These are phyloP conservation scores for Aspergillus avenaceus DNA, from an alignment of 495 filamentous ascomycete genomes.

Conservation along the genomic window DNA sequence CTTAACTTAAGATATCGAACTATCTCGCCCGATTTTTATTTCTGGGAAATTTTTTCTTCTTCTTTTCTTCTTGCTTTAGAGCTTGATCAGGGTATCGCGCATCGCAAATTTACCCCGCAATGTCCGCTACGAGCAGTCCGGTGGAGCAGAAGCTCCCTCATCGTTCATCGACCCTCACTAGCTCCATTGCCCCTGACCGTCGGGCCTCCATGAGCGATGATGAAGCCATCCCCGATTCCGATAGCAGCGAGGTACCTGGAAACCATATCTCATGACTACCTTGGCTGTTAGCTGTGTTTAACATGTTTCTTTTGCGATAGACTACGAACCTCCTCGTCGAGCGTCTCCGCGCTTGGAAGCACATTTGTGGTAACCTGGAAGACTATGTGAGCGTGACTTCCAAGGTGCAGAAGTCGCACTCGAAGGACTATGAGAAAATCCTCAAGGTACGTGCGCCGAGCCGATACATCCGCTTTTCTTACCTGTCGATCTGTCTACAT, in stretches of 20 bases:
- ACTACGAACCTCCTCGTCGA: conserved; percentile 75
- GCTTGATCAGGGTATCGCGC: neutral
- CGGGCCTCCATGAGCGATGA: conserved; percentile 45
- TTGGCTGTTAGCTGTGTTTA: neutral
- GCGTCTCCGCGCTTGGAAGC: conserved; percentile 90
- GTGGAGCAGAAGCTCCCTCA: conserved; percentile 46
- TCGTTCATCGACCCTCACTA: conserved; percentile 51
- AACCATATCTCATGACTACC: neutral
- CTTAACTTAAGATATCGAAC: no score
- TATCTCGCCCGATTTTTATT: no score
- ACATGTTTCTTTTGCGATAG: conserved; percentile 30
- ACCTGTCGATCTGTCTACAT: neutral
- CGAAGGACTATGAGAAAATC: conserved; percentile 94
- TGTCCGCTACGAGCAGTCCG: conserved; percentile 34
- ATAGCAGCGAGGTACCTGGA: conserved; percentile 66
- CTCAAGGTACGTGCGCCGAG: conserved; percentile 61
- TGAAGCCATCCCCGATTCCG: conserved; percentile 70
- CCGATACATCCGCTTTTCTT: no score
- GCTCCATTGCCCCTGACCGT: conserved; percentile 41
- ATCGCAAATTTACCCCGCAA: neutral
- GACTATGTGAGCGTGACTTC: conserved; percentile 81
- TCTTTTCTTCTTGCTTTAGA: no score
- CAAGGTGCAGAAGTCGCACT: conserved; percentile 75
- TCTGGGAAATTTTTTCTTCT: no score
- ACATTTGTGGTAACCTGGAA: conserved; percentile 84